These are phyloP conservation scores for Cyclocybe aegerita DNA, from an alignment of 768 basidiomycete genomes.

Conservation along the genomic window DNA sequence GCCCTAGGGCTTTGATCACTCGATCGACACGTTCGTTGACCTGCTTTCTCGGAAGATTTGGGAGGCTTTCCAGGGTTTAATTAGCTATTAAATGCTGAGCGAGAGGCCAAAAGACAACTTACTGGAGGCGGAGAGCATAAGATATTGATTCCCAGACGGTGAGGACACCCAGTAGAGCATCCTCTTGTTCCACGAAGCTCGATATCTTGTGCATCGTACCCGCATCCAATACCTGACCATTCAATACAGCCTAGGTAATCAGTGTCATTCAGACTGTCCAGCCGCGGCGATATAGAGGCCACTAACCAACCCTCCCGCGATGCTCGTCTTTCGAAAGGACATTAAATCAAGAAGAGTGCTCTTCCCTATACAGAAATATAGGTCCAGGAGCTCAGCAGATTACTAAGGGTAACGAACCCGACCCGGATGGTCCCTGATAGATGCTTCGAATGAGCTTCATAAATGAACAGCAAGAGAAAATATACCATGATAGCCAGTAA, in stretches of 20 bases:
- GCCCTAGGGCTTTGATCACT: slow-evolving; percentile 45
- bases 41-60: slow-evolving; percentile 32
- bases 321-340: slow-evolving; percentile 35
- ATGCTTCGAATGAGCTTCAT: neutral
- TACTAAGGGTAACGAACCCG: slow-evolving; percentile 25
- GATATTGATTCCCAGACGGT: slow-evolving; percentile 56
- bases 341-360: slow-evolving; percentile 46
- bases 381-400: neutral
- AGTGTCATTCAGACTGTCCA: neutral
- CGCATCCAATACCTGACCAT: slow-evolving; percentile 25
- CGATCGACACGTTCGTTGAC: slow-evolving; percentile 40
- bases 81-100: neutral
- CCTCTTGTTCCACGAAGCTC: slow-evolving; percentile 60
- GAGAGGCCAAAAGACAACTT: slow-evolving; percentile 12
- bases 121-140: slow-evolving; percentile 52
- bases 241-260: slow-evolving; percentile 27
- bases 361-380: slow-evolving; percentile 28
- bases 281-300: too few species aligned
- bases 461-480: neutral
- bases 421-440: slow-evolving; percentile 42
- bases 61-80: slow-evolving; percentile 25
- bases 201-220: slow-evolving; percentile 38
- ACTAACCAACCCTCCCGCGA: slow-evolving; percentile 30
- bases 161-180: slow-evolving; percentile 55
- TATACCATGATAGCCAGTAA: slow-evolving; percentile 43